Conservation (phyloP, 2,329 filamentous ascomycete species). For the Microcyclospora tardicrescens region DNA sequence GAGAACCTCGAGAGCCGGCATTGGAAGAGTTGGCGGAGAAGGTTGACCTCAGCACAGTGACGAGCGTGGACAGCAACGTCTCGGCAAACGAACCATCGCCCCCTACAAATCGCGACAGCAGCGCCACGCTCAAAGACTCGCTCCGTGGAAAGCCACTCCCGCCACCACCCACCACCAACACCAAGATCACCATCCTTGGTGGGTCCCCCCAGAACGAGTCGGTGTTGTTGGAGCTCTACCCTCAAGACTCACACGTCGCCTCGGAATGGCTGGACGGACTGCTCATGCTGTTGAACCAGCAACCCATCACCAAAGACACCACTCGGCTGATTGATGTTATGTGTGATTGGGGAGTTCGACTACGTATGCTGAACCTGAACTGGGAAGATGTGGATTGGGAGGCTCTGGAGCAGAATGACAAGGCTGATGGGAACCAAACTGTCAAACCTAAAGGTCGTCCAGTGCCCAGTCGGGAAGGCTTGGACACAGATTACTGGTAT, state of each 20-base stretch:
- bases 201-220: conserved; percentile 40
- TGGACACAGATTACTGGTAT: conserved; percentile 92
- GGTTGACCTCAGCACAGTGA: conserved; percentile 76
- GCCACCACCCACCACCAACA: conserved; percentile 36
- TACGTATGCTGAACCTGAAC: conserved; percentile 78
- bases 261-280: conserved; percentile 96
- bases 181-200: conserved; percentile 86
- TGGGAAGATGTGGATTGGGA: conserved; percentile 59
- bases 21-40: conserved; percentile 66
- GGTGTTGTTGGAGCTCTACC: conserved; percentile 70
- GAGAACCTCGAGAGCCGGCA: conserved; percentile 48
- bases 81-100: conserved; percentile 47
- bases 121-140: conserved; percentile 11
- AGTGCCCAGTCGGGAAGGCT: conserved; percentile 67
- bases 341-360: conserved; percentile 82
- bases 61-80: conserved; percentile 87
- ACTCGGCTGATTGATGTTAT: conserved; percentile 79
- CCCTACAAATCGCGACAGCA: conserved; percentile 30
- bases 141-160: background rate
- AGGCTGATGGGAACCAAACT: conserved; percentile 36
- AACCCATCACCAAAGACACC: conserved; percentile 93
- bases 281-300: conserved; percentile 86
- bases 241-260: conserved; percentile 65
- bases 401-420: conserved; percentile 21
- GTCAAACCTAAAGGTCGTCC: conserved; percentile 34